Conservation (phyloP, 495 filamentous ascomycete species). For the Daldinia grandis region DNA sequence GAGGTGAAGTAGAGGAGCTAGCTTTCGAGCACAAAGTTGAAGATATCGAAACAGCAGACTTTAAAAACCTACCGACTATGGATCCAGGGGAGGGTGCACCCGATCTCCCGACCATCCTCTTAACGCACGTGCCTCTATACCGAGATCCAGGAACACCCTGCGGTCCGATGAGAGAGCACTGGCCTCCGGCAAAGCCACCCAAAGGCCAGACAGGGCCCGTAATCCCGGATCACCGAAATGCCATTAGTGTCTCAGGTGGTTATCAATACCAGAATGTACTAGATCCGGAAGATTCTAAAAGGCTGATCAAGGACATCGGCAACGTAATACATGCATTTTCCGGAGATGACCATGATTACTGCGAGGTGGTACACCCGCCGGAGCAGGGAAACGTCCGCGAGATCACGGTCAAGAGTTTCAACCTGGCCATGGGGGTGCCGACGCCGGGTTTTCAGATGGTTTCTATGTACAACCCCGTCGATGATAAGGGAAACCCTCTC, state of each 20-base stretch:
- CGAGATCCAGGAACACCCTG: constrained; percentile 83
- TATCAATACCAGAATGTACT: constrained; percentile 99
- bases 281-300: constrained; percentile 72
- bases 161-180: constrained; percentile 85
- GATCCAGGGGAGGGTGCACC: constrained; percentile 51
- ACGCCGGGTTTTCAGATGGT: constrained; percentile 87
- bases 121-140: constrained; percentile 92
- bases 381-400: constrained; percentile 73
- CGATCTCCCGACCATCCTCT: constrained; percentile 81
- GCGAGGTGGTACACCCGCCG: constrained; percentile 80
- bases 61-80: constrained; percentile 48
- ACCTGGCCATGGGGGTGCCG: constrained; percentile 96
- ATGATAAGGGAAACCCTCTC: constrained; percentile 66
- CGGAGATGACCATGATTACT: constrained; percentile 98
- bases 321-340: constrained; percentile 85
- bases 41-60: constrained; percentile 54
- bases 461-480: constrained; percentile 90
- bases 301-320: constrained; percentile 75
- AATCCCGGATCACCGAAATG: constrained; percentile 76
- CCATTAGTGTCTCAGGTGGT: constrained; percentile 75
- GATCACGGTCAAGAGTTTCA: constrained; percentile 93
- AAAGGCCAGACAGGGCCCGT: constrained; percentile 62
- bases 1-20: constrained; percentile 57
- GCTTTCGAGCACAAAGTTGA: constrained; percentile 63
- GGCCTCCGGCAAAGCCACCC: constrained; percentile 71